Conservation (phyloP, 768 basidiomycete genomes). For the Rossbeevera mucosa region DNA sequence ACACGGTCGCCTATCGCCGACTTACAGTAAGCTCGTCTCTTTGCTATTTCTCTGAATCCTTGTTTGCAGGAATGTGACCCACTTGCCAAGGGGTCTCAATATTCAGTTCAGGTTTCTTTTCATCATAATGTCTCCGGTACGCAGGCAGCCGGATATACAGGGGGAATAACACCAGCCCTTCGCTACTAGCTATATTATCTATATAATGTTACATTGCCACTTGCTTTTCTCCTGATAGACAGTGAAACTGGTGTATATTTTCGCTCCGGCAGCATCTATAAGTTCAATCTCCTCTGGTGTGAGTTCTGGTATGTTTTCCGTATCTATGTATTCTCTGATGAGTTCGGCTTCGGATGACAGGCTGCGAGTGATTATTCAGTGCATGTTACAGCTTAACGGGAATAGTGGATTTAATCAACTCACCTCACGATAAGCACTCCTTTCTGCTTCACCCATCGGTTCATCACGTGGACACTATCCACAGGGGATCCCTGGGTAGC, state of each 20-base stretch:
- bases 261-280: slow-evolving; percentile 23
- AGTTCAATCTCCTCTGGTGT: slow-evolving; percentile 22
- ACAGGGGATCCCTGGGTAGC: slow-evolving; percentile 22
- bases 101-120: no score
- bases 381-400: neutral
- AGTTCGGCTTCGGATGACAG: slow-evolving; percentile 32
- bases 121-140: no score
- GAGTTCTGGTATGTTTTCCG: slow-evolving; percentile 24
- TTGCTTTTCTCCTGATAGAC: no score
- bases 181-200: no score
- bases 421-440: slow-evolving; percentile 31
- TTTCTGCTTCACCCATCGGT: slow-evolving; percentile 29
- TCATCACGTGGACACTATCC: slow-evolving; percentile 27
- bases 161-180: no score
- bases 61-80: no score
- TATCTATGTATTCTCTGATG: slow-evolving; percentile 32
- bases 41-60: no score
- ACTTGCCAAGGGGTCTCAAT: no score
- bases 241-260: slow-evolving; percentile 17
- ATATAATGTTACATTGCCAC: no score
- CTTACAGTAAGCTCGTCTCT: no score
- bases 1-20: no score
- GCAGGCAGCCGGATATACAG: no score
- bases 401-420: slow-evolving; percentile 3
- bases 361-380: slow-evolving; percentile 14